Evolutionary conservation across 768 basidiomycete genomes (phyloP).

Genomic region (Kwoniella botswanensis): DNA sequence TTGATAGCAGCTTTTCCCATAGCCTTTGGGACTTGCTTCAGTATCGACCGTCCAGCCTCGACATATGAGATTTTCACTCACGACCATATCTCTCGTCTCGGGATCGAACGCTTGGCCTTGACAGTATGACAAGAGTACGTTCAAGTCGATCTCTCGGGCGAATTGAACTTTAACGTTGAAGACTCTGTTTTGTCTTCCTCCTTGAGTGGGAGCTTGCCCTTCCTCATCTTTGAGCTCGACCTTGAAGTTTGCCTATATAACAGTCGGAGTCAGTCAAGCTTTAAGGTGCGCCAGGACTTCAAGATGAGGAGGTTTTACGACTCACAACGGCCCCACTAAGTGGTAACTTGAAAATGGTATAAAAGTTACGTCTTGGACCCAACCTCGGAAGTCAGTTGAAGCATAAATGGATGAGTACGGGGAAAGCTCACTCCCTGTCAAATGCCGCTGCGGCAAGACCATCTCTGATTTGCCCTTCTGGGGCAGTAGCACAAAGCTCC

Average conservation of each 20-base stretch:
- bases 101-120: conserved; percentile 38
- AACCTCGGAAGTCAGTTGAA: not conserved
- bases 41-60: not conserved
- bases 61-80: conserved; percentile 17
- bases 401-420: not conserved
- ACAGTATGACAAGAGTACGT: conserved; percentile 45
- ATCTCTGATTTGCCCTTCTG: conserved; percentile 29
- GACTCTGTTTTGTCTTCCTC: conserved; percentile 32
- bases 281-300: not conserved
- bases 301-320: not conserved
- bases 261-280: not conserved
- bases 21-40: conserved; percentile 5
- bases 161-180: conserved; percentile 50
- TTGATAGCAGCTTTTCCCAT: conserved; percentile 16
- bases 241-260: conserved; percentile 29
- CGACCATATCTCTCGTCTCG: conserved; percentile 39
- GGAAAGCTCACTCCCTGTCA: conserved; percentile 40
- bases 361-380: conserved; percentile 27
- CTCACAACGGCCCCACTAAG: conserved; percentile 26
- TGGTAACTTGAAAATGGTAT: conserved; percentile 39
- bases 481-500: conserved; percentile 25
- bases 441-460: conserved; percentile 37
- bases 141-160: conserved; percentile 47
- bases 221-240: conserved; percentile 44
- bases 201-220: conserved; percentile 16